phyloP scores from a whole-genome alignment of 352 stramenopile species.

The Globisporangium abappressorium region DNA sequence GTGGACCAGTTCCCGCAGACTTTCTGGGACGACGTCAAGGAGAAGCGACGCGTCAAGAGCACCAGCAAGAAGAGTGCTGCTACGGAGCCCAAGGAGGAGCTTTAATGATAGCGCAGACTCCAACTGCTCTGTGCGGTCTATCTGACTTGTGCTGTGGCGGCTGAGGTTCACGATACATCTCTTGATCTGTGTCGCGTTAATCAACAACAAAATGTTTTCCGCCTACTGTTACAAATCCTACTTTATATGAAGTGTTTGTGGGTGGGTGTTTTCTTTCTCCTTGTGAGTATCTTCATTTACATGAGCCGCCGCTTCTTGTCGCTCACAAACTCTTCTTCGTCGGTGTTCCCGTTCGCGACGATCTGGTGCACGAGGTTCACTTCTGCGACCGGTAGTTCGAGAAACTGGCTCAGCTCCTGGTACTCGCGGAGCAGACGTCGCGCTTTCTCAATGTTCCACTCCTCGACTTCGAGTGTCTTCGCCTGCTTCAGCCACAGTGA shows the following conservation, averaged over 20 bases:
- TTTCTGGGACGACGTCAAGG: conserved; percentile 63
- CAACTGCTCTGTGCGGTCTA: background rate
- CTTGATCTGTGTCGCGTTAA: background rate
- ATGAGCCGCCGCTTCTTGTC: conserved; percentile 17
- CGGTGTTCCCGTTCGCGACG: conserved; percentile 11
- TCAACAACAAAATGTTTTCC: conserved; percentile 1
- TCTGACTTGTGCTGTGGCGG: background rate
- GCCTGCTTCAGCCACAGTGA: conserved; percentile 57
- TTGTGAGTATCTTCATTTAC: background rate
- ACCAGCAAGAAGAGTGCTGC: background rate
- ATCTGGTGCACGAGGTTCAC: conserved; percentile 58
- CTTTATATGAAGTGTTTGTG: background rate
- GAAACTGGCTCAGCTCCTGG: conserved; percentile 55
- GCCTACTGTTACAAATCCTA: conserved; percentile 12
- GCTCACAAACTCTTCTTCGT: conserved; percentile 20
- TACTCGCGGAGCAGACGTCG: conserved; percentile 39
- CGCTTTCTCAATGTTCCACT: conserved; percentile 63
- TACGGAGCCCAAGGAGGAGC: conserved; percentile 7
- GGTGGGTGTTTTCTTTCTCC: background rate
- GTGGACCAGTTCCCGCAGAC: conserved; percentile 54
- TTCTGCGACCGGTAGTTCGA: conserved; percentile 62
- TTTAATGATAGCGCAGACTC: background rate
- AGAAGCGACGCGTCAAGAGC: conserved; percentile 18
- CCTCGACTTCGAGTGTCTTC: conserved; percentile 62
- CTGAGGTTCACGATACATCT: background rate